Percentiles rank a stretch among this genome's conserved stretches.
Evolutionary conservation across 2,329 filamentous ascomycete genomes (phyloP).

Genomic region (Alternaria arbusti): DNA sequence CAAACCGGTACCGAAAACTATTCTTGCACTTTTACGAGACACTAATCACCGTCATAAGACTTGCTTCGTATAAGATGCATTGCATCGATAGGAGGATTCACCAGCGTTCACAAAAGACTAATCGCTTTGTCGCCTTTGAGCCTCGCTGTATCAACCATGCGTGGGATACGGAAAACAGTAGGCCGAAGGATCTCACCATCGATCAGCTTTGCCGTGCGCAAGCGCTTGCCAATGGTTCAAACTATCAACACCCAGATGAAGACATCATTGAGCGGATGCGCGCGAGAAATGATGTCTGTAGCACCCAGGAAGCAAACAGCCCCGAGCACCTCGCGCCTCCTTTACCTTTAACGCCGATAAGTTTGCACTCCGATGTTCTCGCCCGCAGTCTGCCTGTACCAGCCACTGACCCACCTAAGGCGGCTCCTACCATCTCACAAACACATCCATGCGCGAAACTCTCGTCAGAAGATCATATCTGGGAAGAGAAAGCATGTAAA

Average conservation of each 20-base stretch:
- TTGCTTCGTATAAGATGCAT: not conserved
- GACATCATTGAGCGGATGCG: not conserved
- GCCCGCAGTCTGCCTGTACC: not conserved
- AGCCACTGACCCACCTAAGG: not conserved
- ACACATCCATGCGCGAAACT: not conserved
- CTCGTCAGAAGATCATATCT: not conserved
- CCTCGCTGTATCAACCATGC: not conserved
- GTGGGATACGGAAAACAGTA: not conserved
- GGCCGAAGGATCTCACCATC: not conserved
- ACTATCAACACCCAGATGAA: slow-evolving; percentile 5
- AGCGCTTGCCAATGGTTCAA: slow-evolving; percentile 2
- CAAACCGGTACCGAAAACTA: not conserved
- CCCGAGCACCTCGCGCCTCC: not conserved
- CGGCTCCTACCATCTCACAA: not conserved
- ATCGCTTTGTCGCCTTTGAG: not conserved
- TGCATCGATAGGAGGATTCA: not conserved
- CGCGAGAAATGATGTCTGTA: not conserved
- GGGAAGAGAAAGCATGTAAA: not conserved
- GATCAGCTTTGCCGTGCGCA: not conserved
- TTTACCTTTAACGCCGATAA: not conserved
- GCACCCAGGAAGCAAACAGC: not conserved
- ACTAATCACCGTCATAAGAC: not conserved
- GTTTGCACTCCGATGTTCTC: not conserved
- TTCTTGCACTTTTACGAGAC: not conserved
- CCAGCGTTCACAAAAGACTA: not conserved